Evolutionary conservation across 176 grass and related monocot species (phyloP), one percentile per base, ranked within the genome.

Genomic region (Ensete ventricosum): DNA sequence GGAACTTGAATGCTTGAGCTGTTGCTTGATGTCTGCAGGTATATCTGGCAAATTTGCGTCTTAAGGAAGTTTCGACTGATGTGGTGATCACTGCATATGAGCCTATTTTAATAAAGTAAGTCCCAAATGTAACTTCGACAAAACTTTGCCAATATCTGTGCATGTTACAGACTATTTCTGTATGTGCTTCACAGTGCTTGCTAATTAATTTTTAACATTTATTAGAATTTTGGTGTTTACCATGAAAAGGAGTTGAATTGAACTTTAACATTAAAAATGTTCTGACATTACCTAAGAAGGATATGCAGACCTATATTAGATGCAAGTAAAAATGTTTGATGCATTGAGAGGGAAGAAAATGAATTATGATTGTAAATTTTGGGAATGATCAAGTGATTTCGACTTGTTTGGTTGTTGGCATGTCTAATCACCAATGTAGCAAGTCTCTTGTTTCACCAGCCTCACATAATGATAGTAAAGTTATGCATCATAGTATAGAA

Each of bases 41-140:
- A 26, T 93, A 97, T 83, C 51, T 97, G 73, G 90, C 94, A 78
- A 90, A 93, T 87, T 92, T 97, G 73, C 90, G 88, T 52, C 83
- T 97, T 67, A 93, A 88, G 82, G 80, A 85, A 81, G 88, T 87
- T 80, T 77, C 70, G 51, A 91, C 90, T 25, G 94, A 97, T 78
- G 82, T 97, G 72, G 74, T 97, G 83, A 87, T 97, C 24, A 84
- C 82, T 2, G 87, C 82, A 65, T 87, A 92, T 43, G 90, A 92
- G 27, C 87, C 90, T 0, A 54, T 89, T 14, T 24, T 92, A 78
- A 92, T 92, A 87, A 92, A 92, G 87, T 92, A 89, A 87, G 80
- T 51, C 16, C 1, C 43, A 9, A 51, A 1, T 21, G 7, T 20
- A 20, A 1, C 51, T 20, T 20, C 19, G 11, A n/a, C 67, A 70